Evolutionary conservation across 148 eudicot species (phyloP).

Genomic region (Dysphania ambrosioides): DNA sequence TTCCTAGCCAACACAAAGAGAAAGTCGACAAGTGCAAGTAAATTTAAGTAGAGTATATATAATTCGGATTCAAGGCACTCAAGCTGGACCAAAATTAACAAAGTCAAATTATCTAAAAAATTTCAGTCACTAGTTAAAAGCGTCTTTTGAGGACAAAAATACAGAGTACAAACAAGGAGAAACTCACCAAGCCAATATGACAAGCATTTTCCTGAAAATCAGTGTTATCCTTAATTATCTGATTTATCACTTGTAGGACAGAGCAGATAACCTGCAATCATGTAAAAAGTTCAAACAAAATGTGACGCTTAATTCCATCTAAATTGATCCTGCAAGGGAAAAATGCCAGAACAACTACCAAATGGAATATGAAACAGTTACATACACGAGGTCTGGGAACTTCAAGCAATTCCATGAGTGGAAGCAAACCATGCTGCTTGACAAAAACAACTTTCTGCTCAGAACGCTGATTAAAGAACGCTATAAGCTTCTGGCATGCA

Average conservation of each 20-base stretch:
- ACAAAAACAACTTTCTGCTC: constrained; percentile 89
- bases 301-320: background rate
- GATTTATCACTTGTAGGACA: constrained; percentile 87
- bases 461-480: constrained; percentile 82
- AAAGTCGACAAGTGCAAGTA: background rate
- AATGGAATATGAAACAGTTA: constrained; percentile 5
- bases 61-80: background rate
- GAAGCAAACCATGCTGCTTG: constrained; percentile 89
- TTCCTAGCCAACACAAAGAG: background rate
- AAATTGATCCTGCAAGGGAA: background rate
- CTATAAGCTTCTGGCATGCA: constrained; percentile 82
- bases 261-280: constrained; percentile 81
- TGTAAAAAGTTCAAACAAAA: constrained; percentile 7
- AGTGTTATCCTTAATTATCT: constrained; percentile 77
- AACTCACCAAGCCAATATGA: constrained; percentile 92
- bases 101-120: background rate
- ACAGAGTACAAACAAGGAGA: constrained; percentile 7
- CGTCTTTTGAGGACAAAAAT: background rate
- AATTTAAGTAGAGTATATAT: background rate
- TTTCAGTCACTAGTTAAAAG: background rate
- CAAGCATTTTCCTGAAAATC: constrained; percentile 96
- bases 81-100: background rate
- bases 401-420: constrained; percentile 91
- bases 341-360: constrained; percentile 8
- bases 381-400: constrained; percentile 85